phyloP scores from a whole-genome alignment of 2,329 filamentous ascomycete genomes.

The Calonectria crousiana region DNA sequence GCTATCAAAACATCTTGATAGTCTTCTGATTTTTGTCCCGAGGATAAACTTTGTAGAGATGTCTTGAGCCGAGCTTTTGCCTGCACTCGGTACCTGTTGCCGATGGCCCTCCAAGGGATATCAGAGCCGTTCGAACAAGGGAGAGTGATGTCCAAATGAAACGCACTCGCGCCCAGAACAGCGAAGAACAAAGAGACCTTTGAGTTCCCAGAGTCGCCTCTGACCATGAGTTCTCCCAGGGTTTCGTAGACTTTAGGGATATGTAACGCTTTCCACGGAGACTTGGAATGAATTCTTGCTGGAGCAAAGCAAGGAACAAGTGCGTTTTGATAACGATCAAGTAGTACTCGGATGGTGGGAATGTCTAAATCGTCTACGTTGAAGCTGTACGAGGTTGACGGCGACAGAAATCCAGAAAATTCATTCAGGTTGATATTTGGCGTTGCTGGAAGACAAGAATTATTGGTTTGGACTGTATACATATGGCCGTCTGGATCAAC shows the following conservation, averaged over 20 bases:
- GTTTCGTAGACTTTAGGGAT: conserved; percentile 21
- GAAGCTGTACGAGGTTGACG: conserved; percentile 9
- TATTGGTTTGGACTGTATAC: neutral
- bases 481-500: neutral
- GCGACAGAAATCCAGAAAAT: neutral
- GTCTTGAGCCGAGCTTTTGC: conserved; percentile 15
- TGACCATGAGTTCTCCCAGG: conserved; percentile 16
- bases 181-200: conserved; percentile 17
- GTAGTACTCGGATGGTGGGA: conserved; percentile 14
- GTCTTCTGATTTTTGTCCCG: conserved; percentile 4
- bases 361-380: conserved; percentile 17
- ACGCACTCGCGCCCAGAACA: conserved; percentile 14
- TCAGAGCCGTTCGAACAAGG: neutral
- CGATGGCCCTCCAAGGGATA: conserved; percentile 5
- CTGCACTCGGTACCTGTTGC: neutral
- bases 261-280: conserved; percentile 8
- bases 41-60: conserved; percentile 1
- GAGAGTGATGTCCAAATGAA: conserved; percentile 14
- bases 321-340: conserved; percentile 17
- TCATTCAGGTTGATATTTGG: neutral
- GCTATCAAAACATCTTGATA: conserved; percentile 22
- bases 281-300: conserved; percentile 12
- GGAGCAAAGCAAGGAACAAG: conserved; percentile 15
- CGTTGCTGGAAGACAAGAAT: neutral
- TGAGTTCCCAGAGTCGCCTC: conserved; percentile 12